Evolutionary conservation across 2,329 filamentous ascomycete genomes (phyloP).

Genomic region (Apiospora saccharicola): DNA sequence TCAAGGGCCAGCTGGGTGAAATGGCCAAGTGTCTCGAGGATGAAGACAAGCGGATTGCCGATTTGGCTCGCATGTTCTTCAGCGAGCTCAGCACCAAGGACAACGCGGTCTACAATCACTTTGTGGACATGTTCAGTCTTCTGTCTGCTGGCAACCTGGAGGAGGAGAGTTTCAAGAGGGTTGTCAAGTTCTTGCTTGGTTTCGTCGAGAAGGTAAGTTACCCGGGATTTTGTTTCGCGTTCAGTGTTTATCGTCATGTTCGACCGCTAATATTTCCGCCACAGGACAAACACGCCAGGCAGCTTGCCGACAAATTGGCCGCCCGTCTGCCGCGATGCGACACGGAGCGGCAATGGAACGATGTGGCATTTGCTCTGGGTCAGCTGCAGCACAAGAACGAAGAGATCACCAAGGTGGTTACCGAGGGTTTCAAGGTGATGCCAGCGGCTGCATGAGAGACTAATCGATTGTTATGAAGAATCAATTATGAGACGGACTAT

Average conservation of each 20-base stretch:
- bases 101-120: slow-evolving; percentile 99
- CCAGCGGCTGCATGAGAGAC: slow-evolving; percentile 60
- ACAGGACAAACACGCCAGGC: slow-evolving; percentile 95
- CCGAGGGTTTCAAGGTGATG: slow-evolving; percentile 79
- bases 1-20: slow-evolving; percentile 97
- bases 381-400: slow-evolving; percentile 93
- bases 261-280: neutral
- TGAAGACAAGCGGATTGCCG: slow-evolving; percentile 90
- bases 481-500: neutral
- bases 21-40: slow-evolving; percentile 99
- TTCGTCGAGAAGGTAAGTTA: slow-evolving; percentile 92
- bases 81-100: slow-evolving; percentile 97
- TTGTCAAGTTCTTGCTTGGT: slow-evolving; percentile 90
- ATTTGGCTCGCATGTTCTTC: slow-evolving; percentile 98
- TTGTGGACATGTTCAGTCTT: slow-evolving; percentile 98
- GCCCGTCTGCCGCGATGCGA: slow-evolving; percentile 86
- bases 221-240: neutral
- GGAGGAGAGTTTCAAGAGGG: slow-evolving; percentile 84
- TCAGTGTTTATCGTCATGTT: neutral
- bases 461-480: neutral
- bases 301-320: slow-evolving; percentile 90
- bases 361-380: slow-evolving; percentile 91
- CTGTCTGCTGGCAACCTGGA: slow-evolving; percentile 85
- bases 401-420: slow-evolving; percentile 79
- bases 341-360: slow-evolving; percentile 95